Conservation (phyloP, 2,329 filamentous ascomycete genomes). For the Pestalotiopsis fici region DNA sequence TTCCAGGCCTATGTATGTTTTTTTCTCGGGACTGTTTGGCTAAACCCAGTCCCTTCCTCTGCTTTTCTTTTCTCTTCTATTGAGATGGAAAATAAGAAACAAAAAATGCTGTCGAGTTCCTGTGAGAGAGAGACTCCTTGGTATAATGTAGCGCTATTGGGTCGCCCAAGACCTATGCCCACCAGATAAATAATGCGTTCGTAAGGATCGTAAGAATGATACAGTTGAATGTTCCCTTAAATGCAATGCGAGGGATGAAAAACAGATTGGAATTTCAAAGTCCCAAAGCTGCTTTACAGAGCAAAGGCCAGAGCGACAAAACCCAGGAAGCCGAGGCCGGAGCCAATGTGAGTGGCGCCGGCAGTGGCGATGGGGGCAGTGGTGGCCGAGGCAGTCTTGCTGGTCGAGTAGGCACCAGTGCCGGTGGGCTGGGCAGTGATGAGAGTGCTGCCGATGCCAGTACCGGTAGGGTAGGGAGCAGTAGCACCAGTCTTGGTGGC, state of each 20-base stretch:
- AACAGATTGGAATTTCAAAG: background rate
- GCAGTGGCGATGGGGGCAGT: conserved; percentile 30
- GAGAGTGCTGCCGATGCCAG: conserved; percentile 31
- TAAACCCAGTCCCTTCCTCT: background rate
- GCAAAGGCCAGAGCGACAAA: conserved; percentile 45
- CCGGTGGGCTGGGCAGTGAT: conserved; percentile 37
- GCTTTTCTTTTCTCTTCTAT: background rate
- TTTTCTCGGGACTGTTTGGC: background rate
- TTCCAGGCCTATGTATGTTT: background rate
- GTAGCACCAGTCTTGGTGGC: conserved; percentile 24
- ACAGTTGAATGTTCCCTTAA: conserved; percentile 38
- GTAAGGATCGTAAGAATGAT: conserved; percentile 60
- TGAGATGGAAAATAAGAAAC: background rate
- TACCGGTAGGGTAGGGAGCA: conserved; percentile 16
- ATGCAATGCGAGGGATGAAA: background rate
- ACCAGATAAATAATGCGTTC: conserved; percentile 23
- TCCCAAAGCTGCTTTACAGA: conserved; percentile 37
- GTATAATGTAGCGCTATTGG: background rate
- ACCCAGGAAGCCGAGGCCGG: conserved; percentile 46
- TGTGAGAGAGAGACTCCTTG: background rate
- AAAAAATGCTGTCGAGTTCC: background rate
- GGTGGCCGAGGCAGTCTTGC: conserved; percentile 20
- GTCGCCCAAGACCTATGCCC: background rate
- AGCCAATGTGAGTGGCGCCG: conserved; percentile 34
- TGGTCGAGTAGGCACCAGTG: conserved; percentile 23